These are phyloP conservation scores for Clavulina sp. DNA, from an alignment of 768 basidiomycete genomes.

Conservation along the genomic window DNA sequence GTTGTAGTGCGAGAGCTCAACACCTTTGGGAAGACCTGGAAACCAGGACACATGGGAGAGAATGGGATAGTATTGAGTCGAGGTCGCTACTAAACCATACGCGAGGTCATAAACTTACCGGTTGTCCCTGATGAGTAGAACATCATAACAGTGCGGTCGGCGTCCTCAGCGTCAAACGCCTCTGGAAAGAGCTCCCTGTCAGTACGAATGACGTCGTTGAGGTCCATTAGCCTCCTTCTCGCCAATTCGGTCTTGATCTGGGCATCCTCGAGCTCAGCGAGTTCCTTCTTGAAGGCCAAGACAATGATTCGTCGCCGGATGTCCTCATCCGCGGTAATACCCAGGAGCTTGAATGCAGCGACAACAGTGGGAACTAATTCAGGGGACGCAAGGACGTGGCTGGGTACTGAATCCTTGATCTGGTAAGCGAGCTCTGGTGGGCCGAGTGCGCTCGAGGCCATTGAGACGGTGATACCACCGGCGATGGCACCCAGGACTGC, in stretches of 20 bases:
- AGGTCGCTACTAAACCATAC: no score
- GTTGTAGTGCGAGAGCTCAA: background rate
- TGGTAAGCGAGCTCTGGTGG: constrained; percentile 21
- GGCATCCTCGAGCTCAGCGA: no score
- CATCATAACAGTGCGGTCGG: background rate
- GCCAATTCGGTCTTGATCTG: constrained; percentile 9
- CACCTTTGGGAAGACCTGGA: background rate
- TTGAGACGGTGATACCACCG: constrained; percentile 15
- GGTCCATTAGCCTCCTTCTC: constrained; percentile 7
- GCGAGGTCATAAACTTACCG: constrained; percentile 5
- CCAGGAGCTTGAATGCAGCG: constrained; percentile 15
- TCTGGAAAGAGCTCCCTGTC: constrained; percentile 8
- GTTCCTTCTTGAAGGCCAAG: constrained; percentile 11
- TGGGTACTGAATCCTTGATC: constrained; percentile 17
- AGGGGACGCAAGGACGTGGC: constrained; percentile 21
- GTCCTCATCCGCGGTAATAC: constrained; percentile 5
- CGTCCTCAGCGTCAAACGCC: background rate
- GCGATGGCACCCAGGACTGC: constrained; percentile 12
- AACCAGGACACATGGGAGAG: background rate
- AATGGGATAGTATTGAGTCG: no score
- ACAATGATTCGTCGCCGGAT: constrained; percentile 13
- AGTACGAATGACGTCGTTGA: constrained; percentile 11
- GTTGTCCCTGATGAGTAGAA: constrained; percentile 13
- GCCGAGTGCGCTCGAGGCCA: constrained; percentile 17
- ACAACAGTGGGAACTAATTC: constrained; percentile 15